A percentile compares a stretch with the other conserved stretches of the same genome.
phyloP scores from a whole-genome alignment of 306 rosid genomes.

The Dryas alaskensis region DNA sequence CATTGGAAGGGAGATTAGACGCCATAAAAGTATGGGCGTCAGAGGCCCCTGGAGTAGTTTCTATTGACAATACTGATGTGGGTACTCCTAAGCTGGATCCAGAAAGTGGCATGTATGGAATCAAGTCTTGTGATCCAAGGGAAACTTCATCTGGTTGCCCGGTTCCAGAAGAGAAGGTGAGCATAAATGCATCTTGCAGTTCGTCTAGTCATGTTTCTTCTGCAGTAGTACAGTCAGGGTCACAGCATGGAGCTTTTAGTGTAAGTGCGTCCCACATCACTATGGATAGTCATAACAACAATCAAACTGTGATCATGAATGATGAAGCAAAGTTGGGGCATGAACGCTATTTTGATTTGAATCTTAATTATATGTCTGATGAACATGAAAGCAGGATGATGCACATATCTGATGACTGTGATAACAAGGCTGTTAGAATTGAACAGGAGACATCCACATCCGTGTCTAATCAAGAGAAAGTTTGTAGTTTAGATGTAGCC shows the following conservation, averaged over 20 bases:
- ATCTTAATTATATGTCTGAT: slow-evolving; percentile 42
- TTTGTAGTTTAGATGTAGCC: slow-evolving; percentile 17
- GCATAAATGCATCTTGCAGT: slow-evolving; percentile 39
- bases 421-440: slow-evolving; percentile 28
- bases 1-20: slow-evolving; percentile 57
- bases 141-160: slow-evolving; percentile 38
- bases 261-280: slow-evolving; percentile 37
- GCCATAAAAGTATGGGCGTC: slow-evolving; percentile 50
- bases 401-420: slow-evolving; percentile 33
- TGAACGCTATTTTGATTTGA: slow-evolving; percentile 50
- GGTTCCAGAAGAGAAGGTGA: slow-evolving; percentile 44
- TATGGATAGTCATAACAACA: slow-evolving; percentile 40
- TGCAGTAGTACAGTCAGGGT: slow-evolving; percentile 52
- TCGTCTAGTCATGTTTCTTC: slow-evolving; percentile 55
- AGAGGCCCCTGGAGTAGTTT: slow-evolving; percentile 33
- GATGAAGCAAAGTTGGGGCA: slow-evolving; percentile 39
- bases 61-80: slow-evolving; percentile 27
- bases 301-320: slow-evolving; percentile 25
- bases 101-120: slow-evolving; percentile 28
- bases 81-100: slow-evolving; percentile 33
- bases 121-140: slow-evolving; percentile 23
- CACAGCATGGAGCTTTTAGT: slow-evolving; percentile 41
- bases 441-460: slow-evolving; percentile 34
- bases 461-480: slow-evolving; percentile 21
- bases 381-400: slow-evolving; percentile 37